Evolutionary conservation across 345 rosid species (phyloP).

Genomic region (Aquilaria malaccensis): DNA sequence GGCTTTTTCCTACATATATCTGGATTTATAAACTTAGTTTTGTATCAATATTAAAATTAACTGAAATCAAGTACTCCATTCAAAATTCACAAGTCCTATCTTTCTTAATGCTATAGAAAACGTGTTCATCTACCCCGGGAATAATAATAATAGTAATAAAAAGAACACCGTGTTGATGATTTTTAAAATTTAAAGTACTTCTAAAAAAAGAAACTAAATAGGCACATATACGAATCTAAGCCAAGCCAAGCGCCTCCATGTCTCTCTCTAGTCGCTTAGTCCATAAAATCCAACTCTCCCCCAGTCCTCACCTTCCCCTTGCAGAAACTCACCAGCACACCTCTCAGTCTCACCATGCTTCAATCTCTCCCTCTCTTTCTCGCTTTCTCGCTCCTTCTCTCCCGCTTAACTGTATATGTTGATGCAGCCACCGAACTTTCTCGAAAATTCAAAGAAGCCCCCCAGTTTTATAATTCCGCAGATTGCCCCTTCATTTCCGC

Average conservation of each 20-base stretch:
- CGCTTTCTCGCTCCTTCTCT: constrained; percentile 5
- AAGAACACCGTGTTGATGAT: too few species aligned
- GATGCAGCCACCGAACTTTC: constrained; percentile 12
- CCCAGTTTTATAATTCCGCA: constrained; percentile 76
- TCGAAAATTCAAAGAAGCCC: constrained; percentile 81
- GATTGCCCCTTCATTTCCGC: constrained; percentile 49
- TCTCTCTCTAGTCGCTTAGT: background rate
- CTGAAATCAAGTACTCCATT: too few species aligned
- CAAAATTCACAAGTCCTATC: too few species aligned
- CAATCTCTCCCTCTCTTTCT: constrained; percentile 13
- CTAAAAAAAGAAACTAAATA: too few species aligned
- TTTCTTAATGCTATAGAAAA: too few species aligned
- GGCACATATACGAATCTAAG: constrained; percentile 8
- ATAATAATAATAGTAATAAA: too few species aligned
- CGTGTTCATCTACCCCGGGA: too few species aligned
- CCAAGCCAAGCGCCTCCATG: background rate
- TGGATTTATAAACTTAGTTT: too few species aligned
- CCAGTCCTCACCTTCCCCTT: constrained; percentile 1
- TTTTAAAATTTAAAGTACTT: too few species aligned
- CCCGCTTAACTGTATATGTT: constrained; percentile 7
- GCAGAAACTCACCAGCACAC: constrained; percentile 3
- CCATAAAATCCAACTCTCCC: constrained; percentile 12
- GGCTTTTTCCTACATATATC: too few species aligned
- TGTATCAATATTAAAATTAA: too few species aligned
- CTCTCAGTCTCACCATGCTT: constrained; percentile 8